phyloP scores from a whole-genome alignment of 345 rosid species.

The Laguncularia racemosa region DNA sequence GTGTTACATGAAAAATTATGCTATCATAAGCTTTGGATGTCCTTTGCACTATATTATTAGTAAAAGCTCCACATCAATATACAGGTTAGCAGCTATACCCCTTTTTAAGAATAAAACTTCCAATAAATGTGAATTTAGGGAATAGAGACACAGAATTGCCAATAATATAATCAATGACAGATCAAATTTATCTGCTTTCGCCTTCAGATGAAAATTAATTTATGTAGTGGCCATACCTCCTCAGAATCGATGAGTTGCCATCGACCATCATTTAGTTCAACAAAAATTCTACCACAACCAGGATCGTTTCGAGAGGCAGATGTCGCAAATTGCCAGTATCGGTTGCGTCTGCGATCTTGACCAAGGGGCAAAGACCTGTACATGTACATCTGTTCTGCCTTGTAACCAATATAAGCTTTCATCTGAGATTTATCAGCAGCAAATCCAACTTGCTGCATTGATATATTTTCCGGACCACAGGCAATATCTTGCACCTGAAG shows the following conservation, averaged over 20 bases:
- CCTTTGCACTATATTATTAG: too few species aligned
- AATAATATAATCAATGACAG: too few species aligned
- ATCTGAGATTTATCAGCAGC: constrained; percentile 61
- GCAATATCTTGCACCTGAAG: constrained; percentile 49
- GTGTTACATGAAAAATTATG: too few species aligned
- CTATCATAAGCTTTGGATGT: too few species aligned
- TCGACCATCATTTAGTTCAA: constrained; percentile 58
- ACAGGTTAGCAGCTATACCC: too few species aligned
- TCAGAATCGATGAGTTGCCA: constrained; percentile 86
- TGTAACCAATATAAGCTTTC: constrained; percentile 70
- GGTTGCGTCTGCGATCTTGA: constrained; percentile 80
- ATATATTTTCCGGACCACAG: constrained; percentile 40
- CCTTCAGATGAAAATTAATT: background rate
- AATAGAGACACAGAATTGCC: too few species aligned
- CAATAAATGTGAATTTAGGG: too few species aligned
- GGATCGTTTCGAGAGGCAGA: constrained; percentile 71
- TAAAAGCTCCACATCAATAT: too few species aligned
- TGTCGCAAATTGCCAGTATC: constrained; percentile 81
- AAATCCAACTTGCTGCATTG: constrained; percentile 51
- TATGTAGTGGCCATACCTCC: constrained; percentile 37
- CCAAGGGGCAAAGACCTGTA: constrained; percentile 85
- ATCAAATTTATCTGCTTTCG: too few species aligned
- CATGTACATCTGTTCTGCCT: constrained; percentile 70
- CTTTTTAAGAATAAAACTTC: too few species aligned
- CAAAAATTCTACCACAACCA: constrained; percentile 79